Conservation (phyloP, 768 basidiomycete genomes). For the Tulasnella sp. region DNA sequence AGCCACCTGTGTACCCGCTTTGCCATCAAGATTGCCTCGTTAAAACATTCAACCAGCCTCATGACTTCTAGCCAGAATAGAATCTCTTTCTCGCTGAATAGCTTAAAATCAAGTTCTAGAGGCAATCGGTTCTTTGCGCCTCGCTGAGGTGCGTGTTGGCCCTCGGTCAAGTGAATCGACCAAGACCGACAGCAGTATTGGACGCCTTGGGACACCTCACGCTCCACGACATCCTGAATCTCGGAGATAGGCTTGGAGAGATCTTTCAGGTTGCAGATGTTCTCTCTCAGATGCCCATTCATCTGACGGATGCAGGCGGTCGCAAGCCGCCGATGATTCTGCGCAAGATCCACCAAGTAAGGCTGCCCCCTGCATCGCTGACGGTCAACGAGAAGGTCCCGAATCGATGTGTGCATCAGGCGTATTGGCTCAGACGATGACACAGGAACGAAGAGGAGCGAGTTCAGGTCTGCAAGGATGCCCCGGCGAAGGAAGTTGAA, state of each 20-base stretch:
- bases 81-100: background rate
- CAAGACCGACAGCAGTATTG: background rate
- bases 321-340: background rate
- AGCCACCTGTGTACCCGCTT: conserved; percentile 7
- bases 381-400: background rate
- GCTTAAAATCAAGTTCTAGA: background rate
- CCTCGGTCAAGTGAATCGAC: background rate
- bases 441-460: background rate
- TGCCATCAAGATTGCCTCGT: background rate
- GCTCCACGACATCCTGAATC: background rate
- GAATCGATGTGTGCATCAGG: background rate
- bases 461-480: background rate
- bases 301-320: background rate
- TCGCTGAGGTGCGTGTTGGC: no score
- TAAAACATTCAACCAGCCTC: background rate
- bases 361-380: background rate
- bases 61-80: conserved; percentile 1
- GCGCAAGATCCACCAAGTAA: background rate
- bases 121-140: background rate
- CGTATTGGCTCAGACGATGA: background rate
- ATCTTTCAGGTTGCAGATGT: background rate
- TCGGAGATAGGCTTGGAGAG: background rate
- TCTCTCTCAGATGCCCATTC: background rate
- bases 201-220: background rate
- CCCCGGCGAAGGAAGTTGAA: background rate